phyloP scores from a whole-genome alignment of 2,329 filamentous ascomycete genomes.

The Thelonectria rubi region DNA sequence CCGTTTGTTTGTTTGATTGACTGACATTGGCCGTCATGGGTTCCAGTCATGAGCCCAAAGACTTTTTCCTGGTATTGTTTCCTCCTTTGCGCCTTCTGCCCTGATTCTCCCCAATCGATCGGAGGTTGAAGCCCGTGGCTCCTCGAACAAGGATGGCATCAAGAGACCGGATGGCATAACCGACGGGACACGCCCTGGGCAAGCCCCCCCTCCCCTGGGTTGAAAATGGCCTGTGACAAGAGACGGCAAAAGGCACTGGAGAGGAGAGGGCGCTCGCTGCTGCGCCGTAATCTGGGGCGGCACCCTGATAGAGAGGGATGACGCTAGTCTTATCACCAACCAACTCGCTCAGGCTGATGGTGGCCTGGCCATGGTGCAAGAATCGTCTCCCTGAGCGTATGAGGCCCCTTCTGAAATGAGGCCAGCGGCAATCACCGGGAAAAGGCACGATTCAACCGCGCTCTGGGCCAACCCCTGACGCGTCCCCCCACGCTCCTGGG shows the following conservation, averaged over 20 bases:
- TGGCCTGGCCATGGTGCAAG: neutral
- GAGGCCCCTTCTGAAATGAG: slow-evolving; percentile 14
- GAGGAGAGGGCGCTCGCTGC: neutral
- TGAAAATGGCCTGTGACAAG: slow-evolving; percentile 11
- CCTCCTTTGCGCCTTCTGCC: neutral
- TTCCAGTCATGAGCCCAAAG: too few relatives aligned
- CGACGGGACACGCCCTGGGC: neutral
- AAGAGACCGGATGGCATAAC: slow-evolving; percentile 15
- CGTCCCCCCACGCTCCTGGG: neutral
- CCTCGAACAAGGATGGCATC: slow-evolving; percentile 9
- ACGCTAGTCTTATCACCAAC: slow-evolving; percentile 23
- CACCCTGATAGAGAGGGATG: slow-evolving; percentile 7
- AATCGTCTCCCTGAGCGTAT: neutral
- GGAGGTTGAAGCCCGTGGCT: slow-evolving; percentile 9
- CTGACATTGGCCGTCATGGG: too few relatives aligned
- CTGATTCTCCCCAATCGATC: slow-evolving; percentile 3
- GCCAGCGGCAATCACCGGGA: neutral
- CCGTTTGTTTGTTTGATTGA: too few relatives aligned
- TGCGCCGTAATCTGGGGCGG: slow-evolving; percentile 11
- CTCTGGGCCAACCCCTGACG: neutral
- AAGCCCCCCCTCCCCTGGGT: slow-evolving; percentile 6
- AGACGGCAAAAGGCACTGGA: slow-evolving; percentile 7
- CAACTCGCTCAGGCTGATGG: slow-evolving; percentile 9
- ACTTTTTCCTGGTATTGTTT: neutral
- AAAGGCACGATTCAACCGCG: neutral